phyloP scores from a whole-genome alignment of 2,329 filamentous ascomycete species.

The Penicillium expansum region DNA sequence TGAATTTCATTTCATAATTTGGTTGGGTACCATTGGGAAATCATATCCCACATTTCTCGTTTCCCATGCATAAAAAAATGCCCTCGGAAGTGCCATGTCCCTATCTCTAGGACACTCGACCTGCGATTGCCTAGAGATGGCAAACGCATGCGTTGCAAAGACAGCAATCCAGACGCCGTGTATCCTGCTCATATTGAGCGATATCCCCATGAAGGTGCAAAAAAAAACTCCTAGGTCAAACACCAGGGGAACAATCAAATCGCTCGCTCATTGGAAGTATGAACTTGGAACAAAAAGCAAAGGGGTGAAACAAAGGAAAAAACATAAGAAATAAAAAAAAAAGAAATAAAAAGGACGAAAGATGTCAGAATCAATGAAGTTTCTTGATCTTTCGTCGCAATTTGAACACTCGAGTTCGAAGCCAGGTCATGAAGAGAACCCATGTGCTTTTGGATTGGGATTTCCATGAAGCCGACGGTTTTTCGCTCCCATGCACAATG shows the following conservation, averaged over 20 bases:
- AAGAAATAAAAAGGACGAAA: conserved; percentile 28
- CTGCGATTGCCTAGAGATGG: conserved; percentile 4
- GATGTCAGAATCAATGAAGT: conserved; percentile 16
- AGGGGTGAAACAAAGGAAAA: background rate
- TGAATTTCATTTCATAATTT: conserved; percentile 6
- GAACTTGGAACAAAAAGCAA: conserved; percentile 1
- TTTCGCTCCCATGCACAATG: conserved; percentile 1
- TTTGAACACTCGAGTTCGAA: conserved; percentile 55
- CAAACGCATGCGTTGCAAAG: conserved; percentile 4
- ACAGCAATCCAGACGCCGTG: conserved; percentile 7
- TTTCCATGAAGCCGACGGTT: conserved; percentile 29
- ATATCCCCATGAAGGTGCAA: conserved; percentile 5
- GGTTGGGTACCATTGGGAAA: background rate
- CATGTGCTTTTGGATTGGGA: conserved; percentile 43
- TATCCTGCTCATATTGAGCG: conserved; percentile 5
- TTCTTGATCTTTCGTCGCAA: conserved; percentile 41
- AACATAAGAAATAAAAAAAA: background rate
- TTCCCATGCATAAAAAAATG: conserved; percentile 9
- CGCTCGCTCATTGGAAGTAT: conserved; percentile 10
- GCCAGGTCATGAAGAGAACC: conserved; percentile 57
- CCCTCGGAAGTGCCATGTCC: conserved; percentile 3
- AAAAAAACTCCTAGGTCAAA: conserved; percentile 4
- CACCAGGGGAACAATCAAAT: conserved; percentile 10
- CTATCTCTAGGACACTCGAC: conserved; percentile 4
- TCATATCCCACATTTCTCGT: conserved; percentile 5